These are phyloP conservation scores for Neopestalotiopsis rosae DNA, from an alignment of 2,329 filamentous ascomycete genomes.

Conservation along the genomic window DNA sequence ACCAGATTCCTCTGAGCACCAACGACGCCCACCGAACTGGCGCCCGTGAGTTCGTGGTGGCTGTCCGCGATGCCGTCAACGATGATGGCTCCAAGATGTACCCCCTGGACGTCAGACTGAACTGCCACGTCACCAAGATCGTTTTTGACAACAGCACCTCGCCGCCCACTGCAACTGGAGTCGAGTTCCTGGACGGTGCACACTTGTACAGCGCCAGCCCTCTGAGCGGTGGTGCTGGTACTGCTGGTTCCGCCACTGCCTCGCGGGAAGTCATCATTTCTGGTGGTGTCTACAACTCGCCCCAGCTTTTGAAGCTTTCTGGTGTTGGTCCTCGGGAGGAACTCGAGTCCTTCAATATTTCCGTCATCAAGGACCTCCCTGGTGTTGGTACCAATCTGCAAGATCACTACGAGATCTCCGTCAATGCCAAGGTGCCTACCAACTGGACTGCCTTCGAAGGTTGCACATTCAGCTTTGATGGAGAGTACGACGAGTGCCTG, in stretches of 20 bases:
- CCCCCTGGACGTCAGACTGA: constrained; percentile 58
- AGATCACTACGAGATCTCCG: constrained; percentile 56
- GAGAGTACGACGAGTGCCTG: constrained; percentile 38
- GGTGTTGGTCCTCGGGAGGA: constrained; percentile 47
- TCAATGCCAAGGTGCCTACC: constrained; percentile 46
- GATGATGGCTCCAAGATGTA: constrained; percentile 57
- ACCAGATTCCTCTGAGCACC: constrained; percentile 63
- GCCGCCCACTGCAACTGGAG: constrained; percentile 49
- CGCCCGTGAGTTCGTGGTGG: constrained; percentile 60
- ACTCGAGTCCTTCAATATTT: constrained; percentile 40
- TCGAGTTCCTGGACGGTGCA: constrained; percentile 54
- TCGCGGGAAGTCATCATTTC: constrained; percentile 55
- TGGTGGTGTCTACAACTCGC: constrained; percentile 58
- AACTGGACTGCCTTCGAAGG: constrained; percentile 42
- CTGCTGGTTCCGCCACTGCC: constrained; percentile 41
- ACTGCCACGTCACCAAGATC: constrained; percentile 51
- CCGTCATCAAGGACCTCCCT: constrained; percentile 55
- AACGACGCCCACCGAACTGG: constrained; percentile 57
- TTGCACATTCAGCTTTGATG: constrained; percentile 38
- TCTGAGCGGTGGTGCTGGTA: constrained; percentile 38
- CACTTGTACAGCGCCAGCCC: constrained; percentile 53
- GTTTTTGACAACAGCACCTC: constrained; percentile 43
- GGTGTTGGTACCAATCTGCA: constrained; percentile 65
- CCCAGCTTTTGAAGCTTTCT: constrained; percentile 57
- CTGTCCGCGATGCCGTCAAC: constrained; percentile 53